Percentiles rank a stretch among this genome's conserved stretches.
These are phyloP conservation scores for Micromonas commoda DNA, from an alignment of 139 green algal species.

Conservation along the genomic window DNA sequence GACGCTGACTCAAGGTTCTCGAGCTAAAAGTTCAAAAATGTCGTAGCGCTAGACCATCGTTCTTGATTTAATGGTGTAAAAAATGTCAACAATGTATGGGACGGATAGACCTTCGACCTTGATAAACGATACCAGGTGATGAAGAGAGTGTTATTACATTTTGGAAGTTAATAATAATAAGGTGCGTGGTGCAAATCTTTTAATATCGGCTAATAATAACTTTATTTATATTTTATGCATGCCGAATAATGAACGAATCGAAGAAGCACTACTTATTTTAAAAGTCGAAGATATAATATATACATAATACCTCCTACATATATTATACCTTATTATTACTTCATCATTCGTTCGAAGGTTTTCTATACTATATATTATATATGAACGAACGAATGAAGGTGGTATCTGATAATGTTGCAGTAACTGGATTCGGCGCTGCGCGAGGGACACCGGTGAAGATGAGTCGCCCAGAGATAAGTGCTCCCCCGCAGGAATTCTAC, in stretches of 20 bases:
- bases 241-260: background rate
- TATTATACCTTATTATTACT: background rate
- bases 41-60: too few species aligned
- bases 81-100: too few species aligned
- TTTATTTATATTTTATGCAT: background rate
- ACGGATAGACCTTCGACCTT: too few species aligned
- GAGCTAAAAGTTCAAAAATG: too few species aligned
- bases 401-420: too few species aligned
- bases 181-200: background rate
- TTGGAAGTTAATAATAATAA: background rate
- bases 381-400: too few species aligned
- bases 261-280: background rate
- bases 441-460: background rate
- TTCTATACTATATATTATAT: too few species aligned
- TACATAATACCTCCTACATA: background rate
- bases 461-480: slow-evolving; percentile 72
- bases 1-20: too few species aligned
- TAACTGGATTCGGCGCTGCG: background rate
- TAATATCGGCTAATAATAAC: background rate
- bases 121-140: too few species aligned
- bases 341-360: too few species aligned
- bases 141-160: background rate
- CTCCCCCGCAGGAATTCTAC: slow-evolving; percentile 93
- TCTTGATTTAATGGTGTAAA: too few species aligned
- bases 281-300: background rate